Conservation (phyloP, 805 yeast species). For the Metschnikowia aberdeeniae region DNA sequence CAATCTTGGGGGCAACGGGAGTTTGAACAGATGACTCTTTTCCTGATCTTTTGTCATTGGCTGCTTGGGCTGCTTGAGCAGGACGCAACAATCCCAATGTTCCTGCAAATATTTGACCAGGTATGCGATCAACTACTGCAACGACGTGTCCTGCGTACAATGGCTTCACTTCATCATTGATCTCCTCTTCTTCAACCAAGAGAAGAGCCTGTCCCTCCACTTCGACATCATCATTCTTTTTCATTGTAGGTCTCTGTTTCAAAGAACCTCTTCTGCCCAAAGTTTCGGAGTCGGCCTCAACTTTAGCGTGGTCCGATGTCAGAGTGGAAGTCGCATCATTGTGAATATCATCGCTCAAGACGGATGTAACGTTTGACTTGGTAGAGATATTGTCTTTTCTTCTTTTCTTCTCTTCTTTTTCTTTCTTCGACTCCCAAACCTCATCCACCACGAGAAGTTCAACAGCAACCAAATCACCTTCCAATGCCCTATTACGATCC, state of each 20-base stretch:
- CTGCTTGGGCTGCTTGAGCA: conserved; percentile 87
- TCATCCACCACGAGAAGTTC: conserved; percentile 93
- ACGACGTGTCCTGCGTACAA: conserved; percentile 97
- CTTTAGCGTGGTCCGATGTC: conserved; percentile 26
- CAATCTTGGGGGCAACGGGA: conserved; percentile 78
- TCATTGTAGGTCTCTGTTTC: conserved; percentile 93
- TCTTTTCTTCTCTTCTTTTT: conserved; percentile 95
- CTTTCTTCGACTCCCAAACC: conserved; percentile 95
- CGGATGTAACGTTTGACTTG: conserved; percentile 30
- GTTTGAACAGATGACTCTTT: conserved; percentile 43
- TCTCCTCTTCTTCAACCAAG: conserved; percentile 91
- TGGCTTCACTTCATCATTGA: conserved; percentile 88
- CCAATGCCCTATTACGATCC: conserved; percentile 95
- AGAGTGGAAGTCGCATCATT: conserved; percentile 71
- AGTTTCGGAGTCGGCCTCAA: conserved; percentile 33
- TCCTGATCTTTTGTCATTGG: conserved; percentile 49
- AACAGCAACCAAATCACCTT: conserved; percentile 94
- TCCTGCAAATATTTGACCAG: conserved; percentile 94
- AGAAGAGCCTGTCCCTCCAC: conserved; percentile 95
- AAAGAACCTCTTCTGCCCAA: conserved; percentile 77
- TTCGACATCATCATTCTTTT: conserved; percentile 96
- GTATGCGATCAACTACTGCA: conserved; percentile 95
- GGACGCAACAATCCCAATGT: conserved; percentile 92
- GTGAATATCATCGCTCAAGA: conserved; percentile 64
- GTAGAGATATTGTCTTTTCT: conserved; percentile 60